Conservation (phyloP, 805 yeast genomes). For the Metschnikowia proteae region DNA sequence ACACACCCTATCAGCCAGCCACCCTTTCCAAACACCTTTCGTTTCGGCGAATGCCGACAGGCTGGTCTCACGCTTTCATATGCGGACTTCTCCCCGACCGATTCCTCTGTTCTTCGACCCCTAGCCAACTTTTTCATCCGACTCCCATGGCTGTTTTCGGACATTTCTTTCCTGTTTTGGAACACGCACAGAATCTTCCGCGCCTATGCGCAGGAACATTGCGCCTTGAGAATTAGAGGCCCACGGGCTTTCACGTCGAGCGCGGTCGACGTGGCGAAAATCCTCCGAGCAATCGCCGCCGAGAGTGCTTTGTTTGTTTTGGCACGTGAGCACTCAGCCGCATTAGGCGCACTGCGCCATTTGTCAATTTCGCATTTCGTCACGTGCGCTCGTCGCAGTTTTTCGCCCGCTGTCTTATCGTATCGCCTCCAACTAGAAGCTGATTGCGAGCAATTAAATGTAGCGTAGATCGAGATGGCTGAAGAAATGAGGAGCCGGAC, state of each 20-base stretch:
- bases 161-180: not conserved
- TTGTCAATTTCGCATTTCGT: not conserved
- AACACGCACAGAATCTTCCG: conserved; percentile 4
- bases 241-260: too few relatives aligned
- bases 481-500: too few relatives aligned
- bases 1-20: conserved; percentile 7
- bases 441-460: not conserved
- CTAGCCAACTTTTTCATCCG: not conserved
- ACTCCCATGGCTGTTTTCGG: not conserved
- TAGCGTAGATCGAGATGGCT: too few relatives aligned
- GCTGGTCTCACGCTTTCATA: not conserved
- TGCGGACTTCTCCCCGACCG: too few relatives aligned
- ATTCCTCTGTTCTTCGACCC: not conserved
- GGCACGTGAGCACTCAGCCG: not conserved
- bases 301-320: too few relatives aligned
- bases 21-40: not conserved
- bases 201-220: not conserved
- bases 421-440: not conserved
- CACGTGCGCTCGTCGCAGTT: not conserved
- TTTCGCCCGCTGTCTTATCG: not conserved
- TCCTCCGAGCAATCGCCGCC: too few relatives aligned
- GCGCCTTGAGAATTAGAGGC: not conserved
- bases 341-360: not conserved
- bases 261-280: too few relatives aligned
- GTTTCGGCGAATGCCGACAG: not conserved